phyloP scores from a whole-genome alignment of 2,329 filamentous ascomycete genomes.

The Bipolaris victoriae region DNA sequence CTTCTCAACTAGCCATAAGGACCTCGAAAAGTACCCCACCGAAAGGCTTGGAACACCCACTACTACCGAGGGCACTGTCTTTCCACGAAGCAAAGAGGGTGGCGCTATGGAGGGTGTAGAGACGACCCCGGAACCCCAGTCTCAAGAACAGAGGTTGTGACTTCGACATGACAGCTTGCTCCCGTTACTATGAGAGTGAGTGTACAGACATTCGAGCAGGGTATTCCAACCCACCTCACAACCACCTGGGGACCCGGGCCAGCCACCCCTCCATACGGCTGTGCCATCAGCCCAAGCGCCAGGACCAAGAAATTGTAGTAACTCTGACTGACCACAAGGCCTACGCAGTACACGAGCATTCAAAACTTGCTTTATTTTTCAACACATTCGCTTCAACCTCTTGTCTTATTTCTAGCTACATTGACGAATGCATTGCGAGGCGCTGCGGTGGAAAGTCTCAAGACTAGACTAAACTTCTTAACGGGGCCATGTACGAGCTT shows the following conservation, averaged over 20 bases:
- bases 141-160: slow-evolving; percentile 22
- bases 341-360: neutral
- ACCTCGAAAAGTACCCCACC: slow-evolving; percentile 55
- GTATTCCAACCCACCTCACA: neutral
- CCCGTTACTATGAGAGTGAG: neutral
- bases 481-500: neutral
- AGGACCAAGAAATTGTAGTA: neutral
- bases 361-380: slow-evolving; percentile 15
- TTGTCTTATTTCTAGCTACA: slow-evolving; percentile 34
- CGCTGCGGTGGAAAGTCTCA: neutral
- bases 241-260: neutral
- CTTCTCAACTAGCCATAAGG: slow-evolving; percentile 59
- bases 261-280: neutral
- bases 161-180: neutral
- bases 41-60: slow-evolving; percentile 50
- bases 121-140: slow-evolving; percentile 22
- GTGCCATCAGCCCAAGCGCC: neutral
- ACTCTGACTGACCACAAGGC: neutral
- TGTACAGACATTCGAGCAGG: neutral
- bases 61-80: slow-evolving; percentile 30
- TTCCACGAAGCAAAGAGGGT: slow-evolving; percentile 29
- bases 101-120: slow-evolving; percentile 39
- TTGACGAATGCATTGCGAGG: slow-evolving; percentile 27
- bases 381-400: slow-evolving; percentile 43
- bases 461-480: neutral